Conservation (phyloP, 2,329 filamentous ascomycete genomes). For the Myrmaecium sp. region DNA sequence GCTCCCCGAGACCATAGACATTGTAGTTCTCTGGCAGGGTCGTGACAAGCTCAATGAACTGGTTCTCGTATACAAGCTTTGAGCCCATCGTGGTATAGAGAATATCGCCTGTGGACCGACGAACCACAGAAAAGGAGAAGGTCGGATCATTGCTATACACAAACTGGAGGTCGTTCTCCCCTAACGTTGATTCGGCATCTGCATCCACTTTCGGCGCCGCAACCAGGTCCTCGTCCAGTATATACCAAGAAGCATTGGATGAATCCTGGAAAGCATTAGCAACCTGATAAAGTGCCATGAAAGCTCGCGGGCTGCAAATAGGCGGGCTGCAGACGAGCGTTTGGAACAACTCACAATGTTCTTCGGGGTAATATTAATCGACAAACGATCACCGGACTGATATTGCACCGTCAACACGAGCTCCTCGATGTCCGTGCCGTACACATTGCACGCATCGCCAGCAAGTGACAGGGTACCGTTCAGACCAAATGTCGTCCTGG, state of each 20-base stretch:
- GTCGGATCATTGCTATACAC: slow-evolving; percentile 39
- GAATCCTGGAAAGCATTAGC: slow-evolving; percentile 17
- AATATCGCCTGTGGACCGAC: slow-evolving; percentile 42
- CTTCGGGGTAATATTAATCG: slow-evolving; percentile 52
- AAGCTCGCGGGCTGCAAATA: neutral
- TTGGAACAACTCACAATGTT: slow-evolving; percentile 27
- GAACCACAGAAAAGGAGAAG: slow-evolving; percentile 40
- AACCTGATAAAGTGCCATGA: slow-evolving; percentile 5
- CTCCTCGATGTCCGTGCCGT: slow-evolving; percentile 55
- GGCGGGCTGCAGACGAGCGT: neutral
- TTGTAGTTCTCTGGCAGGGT: slow-evolving; percentile 55
- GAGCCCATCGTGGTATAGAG: slow-evolving; percentile 50
- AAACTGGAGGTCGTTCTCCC: slow-evolving; percentile 32
- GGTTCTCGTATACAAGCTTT: slow-evolving; percentile 55
- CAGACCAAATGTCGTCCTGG: slow-evolving; percentile 29
- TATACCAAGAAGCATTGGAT: slow-evolving; percentile 49
- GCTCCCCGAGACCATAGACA: slow-evolving; percentile 57
- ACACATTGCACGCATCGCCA: slow-evolving; percentile 49
- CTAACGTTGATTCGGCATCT: slow-evolving; percentile 20
- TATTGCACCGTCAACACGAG: slow-evolving; percentile 53
- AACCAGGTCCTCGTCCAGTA: slow-evolving; percentile 47
- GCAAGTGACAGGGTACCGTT: slow-evolving; percentile 35
- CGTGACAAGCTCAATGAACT: slow-evolving; percentile 59
- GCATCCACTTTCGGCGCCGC: slow-evolving; percentile 35
- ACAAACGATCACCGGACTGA: slow-evolving; percentile 47